Conservation (phyloP, 805 yeast genomes). For the Scheffersomyces coipomensis region DNA sequence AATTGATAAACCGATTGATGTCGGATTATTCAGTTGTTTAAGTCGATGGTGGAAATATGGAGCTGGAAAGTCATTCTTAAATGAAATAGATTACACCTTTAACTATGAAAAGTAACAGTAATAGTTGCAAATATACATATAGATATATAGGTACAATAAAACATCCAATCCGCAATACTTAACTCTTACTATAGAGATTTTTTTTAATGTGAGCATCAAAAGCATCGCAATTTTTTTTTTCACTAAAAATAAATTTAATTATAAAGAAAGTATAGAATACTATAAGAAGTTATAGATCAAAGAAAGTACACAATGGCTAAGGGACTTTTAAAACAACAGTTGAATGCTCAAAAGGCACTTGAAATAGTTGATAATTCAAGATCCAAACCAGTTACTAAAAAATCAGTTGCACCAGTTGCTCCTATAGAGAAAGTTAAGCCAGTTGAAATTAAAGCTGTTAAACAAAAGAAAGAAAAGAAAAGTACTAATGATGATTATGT, state of each 20-base stretch:
- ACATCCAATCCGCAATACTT: neutral
- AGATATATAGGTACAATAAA: neutral
- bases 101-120: slow-evolving; percentile 3
- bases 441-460: slow-evolving; percentile 6
- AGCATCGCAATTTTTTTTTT: slow-evolving; percentile 1
- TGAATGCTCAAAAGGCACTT: slow-evolving; percentile 24
- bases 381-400: slow-evolving; percentile 16
- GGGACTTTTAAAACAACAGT: slow-evolving; percentile 31
- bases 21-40: slow-evolving; percentile 61
- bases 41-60: slow-evolving; percentile 76
- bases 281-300: neutral
- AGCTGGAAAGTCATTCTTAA: slow-evolving; percentile 55
- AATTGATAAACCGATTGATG: slow-evolving; percentile 28
- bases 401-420: slow-evolving; percentile 5
- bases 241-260: too few relatives aligned
- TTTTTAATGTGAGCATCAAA: neutral
- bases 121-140: neutral
- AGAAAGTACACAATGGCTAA: slow-evolving; percentile 23
- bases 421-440: slow-evolving; percentile 5
- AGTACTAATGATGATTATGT: slow-evolving; percentile 37
- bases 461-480: slow-evolving; percentile 12
- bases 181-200: neutral
- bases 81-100: slow-evolving; percentile 34
- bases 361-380: slow-evolving; percentile 22
- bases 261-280: neutral